Evolutionary conservation across 2,329 filamentous ascomycete genomes (phyloP).

Genomic region (Metarhizium sp.): DNA sequence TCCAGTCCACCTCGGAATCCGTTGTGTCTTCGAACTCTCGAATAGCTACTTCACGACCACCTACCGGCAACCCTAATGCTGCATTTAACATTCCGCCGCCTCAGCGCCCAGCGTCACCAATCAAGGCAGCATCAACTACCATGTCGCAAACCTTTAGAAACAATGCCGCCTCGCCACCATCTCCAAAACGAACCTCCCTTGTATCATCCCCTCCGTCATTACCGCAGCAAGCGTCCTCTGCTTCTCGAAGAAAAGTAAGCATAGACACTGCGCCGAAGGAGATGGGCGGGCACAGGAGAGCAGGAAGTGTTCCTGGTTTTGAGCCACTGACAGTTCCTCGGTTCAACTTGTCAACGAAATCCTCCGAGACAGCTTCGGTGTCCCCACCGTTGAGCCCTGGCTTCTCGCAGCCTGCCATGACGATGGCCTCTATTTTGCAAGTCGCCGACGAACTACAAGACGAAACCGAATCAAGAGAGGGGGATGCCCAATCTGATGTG

Average conservation of each 20-base stretch:
- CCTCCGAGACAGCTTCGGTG: slow-evolving; percentile 21
- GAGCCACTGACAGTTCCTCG: slow-evolving; percentile 28
- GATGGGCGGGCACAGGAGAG: slow-evolving; percentile 28
- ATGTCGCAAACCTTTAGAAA: slow-evolving; percentile 11
- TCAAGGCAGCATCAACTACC: slow-evolving; percentile 27
- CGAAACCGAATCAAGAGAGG: slow-evolving; percentile 17
- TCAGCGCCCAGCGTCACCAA: slow-evolving; percentile 41
- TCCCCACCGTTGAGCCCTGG: slow-evolving; percentile 27
- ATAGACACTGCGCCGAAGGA: slow-evolving; percentile 28
- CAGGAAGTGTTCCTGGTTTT: slow-evolving; percentile 27
- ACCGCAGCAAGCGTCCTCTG: slow-evolving; percentile 19
- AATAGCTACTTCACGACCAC: slow-evolving; percentile 29
- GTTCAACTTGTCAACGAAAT: slow-evolving; percentile 19
- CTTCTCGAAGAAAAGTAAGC: slow-evolving; percentile 32
- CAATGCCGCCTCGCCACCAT: slow-evolving; percentile 12
- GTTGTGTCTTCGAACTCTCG: slow-evolving; percentile 36
- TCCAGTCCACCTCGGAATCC: slow-evolving; percentile 33
- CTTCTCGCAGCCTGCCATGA: slow-evolving; percentile 26
- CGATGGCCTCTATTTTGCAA: slow-evolving; percentile 47
- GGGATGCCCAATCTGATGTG: slow-evolving; percentile 21
- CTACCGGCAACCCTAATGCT: slow-evolving; percentile 20
- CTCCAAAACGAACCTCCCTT: slow-evolving; percentile 19
- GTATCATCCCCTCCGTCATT: slow-evolving; percentile 29
- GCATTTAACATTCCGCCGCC: slow-evolving; percentile 9
- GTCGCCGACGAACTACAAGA: slow-evolving; percentile 41